Evolutionary conservation across 2,329 filamentous ascomycete genomes (phyloP), one percentile per base, ranked within the genome.

Genomic region (Sclerotiophoma versabilis): DNA sequence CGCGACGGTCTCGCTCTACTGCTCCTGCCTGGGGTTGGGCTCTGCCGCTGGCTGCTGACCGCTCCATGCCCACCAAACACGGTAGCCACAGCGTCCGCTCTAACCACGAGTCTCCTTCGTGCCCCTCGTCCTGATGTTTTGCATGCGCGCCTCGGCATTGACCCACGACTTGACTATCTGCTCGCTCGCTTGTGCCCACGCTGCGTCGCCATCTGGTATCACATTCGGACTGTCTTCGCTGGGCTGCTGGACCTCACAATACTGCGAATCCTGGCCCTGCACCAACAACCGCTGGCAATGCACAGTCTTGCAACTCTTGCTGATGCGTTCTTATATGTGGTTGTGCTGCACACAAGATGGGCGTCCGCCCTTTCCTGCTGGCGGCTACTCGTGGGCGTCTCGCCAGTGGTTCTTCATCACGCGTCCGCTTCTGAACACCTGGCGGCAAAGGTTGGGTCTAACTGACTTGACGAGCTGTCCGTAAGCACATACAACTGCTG

Each of bases 361-460:
- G 29, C 39, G 51, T 49, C 58, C 50, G 22, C 27, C 44, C 10
- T 48, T 39, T 4, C 15, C 29, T 34, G 41, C 38, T 44, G 27
- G 26, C 43, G 41, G 33, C 41, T 29, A 44, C 5, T 14, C n/a
- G 27, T 44, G 41, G 27, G 15, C 29, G 19, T 34, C 29, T 17
- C 27, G 34, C 46, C 36, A 56, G 47, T 56, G 32, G 10, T 56
- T 56, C 38, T 19, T 49, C 20, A 49, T 49, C 15, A 41, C 19
- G 14, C 34, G 8, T 19, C 27, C 23, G 46, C 36, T 49, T 19
- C 36, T 14, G 29, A 49, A 42, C 34, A 49, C 20, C 46, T 26
- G 29, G 36, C 36, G 29, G 37, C 36, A 49, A 33, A 14, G 15
- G 20, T 33, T 14, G 36, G 34, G 27, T 25, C 25, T 11, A 49